Evolutionary conservation across 2,329 filamentous ascomycete genomes (phyloP).

Genomic region (Plenodomus tracheiphilus): DNA sequence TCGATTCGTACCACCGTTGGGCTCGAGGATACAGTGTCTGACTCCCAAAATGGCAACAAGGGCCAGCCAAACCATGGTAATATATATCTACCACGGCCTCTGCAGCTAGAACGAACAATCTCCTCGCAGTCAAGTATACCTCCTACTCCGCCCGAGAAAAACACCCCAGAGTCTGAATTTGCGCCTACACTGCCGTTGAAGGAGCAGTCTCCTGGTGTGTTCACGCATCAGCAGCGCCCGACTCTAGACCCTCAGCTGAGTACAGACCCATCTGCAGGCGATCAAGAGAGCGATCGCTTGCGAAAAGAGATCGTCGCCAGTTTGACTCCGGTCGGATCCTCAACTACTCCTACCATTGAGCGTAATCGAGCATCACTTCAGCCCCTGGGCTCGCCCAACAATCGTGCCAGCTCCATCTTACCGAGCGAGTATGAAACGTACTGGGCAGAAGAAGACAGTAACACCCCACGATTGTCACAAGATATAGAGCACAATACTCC

Average conservation of each 20-base stretch:
- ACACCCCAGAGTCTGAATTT: conserved; percentile 39
- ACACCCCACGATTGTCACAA: conserved; percentile 36
- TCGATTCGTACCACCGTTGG: conserved; percentile 49
- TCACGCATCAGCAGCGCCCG: conserved; percentile 24
- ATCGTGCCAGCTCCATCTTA: conserved; percentile 65
- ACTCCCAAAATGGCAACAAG: conserved; percentile 10
- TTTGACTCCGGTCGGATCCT: conserved; percentile 50
- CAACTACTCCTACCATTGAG: conserved; percentile 18
- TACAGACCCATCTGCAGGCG: conserved; percentile 57
- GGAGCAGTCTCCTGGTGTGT: conserved; percentile 39
- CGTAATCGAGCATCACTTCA: conserved; percentile 31
- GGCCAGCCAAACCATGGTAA: conserved; percentile 29
- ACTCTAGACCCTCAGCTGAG: conserved; percentile 45
- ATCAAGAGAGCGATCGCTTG: conserved; percentile 71
- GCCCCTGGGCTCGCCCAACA: conserved; percentile 20
- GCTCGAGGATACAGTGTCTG: conserved; percentile 22
- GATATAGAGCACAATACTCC: conserved; percentile 26
- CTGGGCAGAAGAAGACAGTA: conserved; percentile 58
- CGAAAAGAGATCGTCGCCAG: conserved; percentile 75
- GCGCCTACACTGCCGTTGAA: conserved; percentile 39
- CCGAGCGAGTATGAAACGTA: conserved; percentile 70
- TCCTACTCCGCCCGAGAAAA: conserved; percentile 54
- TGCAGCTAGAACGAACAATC: conserved; percentile 43
- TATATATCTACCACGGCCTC: conserved; percentile 42
- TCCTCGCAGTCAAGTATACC: conserved; percentile 43